Percentiles rank a stretch among this genome's conserved stretches.
Evolutionary conservation across 2,329 filamentous ascomycete species (phyloP).

Genomic region (Plectosphaerella cucumerina): DNA sequence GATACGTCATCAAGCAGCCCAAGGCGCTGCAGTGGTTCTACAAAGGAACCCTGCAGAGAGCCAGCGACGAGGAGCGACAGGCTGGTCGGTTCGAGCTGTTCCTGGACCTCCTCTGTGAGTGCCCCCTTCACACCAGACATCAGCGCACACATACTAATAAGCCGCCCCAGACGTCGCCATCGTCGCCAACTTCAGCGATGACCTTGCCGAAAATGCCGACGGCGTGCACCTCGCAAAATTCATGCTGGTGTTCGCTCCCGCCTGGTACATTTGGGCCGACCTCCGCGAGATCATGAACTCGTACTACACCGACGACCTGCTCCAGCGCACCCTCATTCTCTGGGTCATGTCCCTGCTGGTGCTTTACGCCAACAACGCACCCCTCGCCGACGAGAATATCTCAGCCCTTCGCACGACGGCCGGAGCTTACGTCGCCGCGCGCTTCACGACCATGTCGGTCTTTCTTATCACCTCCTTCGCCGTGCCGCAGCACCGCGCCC

Average conservation of each 20-base stretch:
- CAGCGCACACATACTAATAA: neutral
- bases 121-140: neutral
- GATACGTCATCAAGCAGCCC: constrained; percentile 30
- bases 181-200: constrained; percentile 45
- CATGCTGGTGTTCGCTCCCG: constrained; percentile 41
- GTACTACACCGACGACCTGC: constrained; percentile 46
- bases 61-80: constrained; percentile 37
- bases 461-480: constrained; percentile 39
- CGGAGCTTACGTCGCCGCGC: constrained; percentile 41
- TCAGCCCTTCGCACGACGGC: constrained; percentile 38
- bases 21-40: constrained; percentile 42
- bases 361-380: constrained; percentile 43
- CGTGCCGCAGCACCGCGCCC: constrained; percentile 40
- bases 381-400: constrained; percentile 35
- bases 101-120: constrained; percentile 40
- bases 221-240: constrained; percentile 41
- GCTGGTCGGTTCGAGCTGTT: constrained; percentile 45
- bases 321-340: constrained; percentile 41
- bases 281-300: constrained; percentile 47
- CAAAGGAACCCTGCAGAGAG: constrained; percentile 33
- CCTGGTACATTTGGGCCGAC: constrained; percentile 47
- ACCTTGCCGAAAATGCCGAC: constrained; percentile 39
- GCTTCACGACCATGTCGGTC: constrained; percentile 33
- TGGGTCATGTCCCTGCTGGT: constrained; percentile 47
- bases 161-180: constrained; percentile 36